Base-by-base conservation (phyloP, 129 eudicot species). In the Erigeron canadensis region DNA sequence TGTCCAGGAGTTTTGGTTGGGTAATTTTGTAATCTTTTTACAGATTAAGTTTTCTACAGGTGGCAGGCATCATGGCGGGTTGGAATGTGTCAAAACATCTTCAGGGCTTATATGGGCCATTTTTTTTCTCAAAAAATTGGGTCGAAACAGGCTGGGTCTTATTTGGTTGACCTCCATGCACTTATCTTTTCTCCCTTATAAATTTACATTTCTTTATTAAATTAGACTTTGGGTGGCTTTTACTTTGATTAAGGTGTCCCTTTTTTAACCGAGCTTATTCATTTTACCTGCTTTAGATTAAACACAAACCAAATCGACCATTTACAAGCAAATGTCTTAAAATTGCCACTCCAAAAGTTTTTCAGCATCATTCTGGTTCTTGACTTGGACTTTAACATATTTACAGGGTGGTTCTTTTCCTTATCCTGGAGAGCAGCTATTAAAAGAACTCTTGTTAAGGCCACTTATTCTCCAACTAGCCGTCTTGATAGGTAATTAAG, bases 1-100 rank as follows among this genome's bases (percentile, higher is more conserved):
- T 95, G 75, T 90, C 99, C 10, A 82, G 99, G 78, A 94, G 96
- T 83, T 94, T 90, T 66, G 97, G 99, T 74, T 94, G 99, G 99
- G 99, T 94, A 83, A 66, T 84, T 75, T 70, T 69, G 43, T 62
- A 40, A 43, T 73, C 40, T 48, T 37, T 68, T 73, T 51, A 8
- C 15, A 19, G 5, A 28, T 61, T 62, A 7, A 38, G n/a, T 47
- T 76, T 34, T 59, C 0, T 63, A 39, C 8, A 7, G 48, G 67
- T 39, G 48, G 28, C 67, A 63, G 1, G 28, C 67, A 63, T 1
- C 46, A 8, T 63, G 37, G 12, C 2, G 28, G 61, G 12, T 55
- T 10, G 61, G 15, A 44, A 44, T 5, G 11, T 0, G 48, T 44
- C 4, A 44, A 44, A 44, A 44, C 48, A 44, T 7, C 3, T 44